phyloP scores from a whole-genome alignment of 106 monocot genomes.

The Dendrobium chrysotoxum region DNA sequence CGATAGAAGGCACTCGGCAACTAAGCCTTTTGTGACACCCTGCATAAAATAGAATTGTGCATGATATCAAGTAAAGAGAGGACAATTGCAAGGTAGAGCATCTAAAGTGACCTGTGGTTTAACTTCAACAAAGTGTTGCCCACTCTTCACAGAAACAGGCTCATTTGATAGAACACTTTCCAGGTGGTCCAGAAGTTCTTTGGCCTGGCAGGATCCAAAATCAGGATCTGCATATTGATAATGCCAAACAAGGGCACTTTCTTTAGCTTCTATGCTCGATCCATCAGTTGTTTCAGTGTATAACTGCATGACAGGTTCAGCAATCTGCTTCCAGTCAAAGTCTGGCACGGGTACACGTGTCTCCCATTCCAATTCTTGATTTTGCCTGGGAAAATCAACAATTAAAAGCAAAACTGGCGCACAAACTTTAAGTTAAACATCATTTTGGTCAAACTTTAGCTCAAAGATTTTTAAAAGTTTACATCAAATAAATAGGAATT shows the following conservation, averaged over 20 bases:
- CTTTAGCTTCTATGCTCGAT: conserved; percentile 43
- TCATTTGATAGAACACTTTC: conserved; percentile 56
- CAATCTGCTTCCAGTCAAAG: conserved; percentile 52
- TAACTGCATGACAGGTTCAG: conserved; percentile 48
- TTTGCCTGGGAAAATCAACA: conserved; percentile 1
- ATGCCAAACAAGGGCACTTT: conserved; percentile 56
- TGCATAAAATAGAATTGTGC: background rate
- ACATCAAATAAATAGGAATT: too few relatives aligned
- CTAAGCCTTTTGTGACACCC: background rate
- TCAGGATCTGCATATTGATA: conserved; percentile 49
- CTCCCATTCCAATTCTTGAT: background rate
- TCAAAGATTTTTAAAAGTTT: too few relatives aligned
- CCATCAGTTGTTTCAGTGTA: conserved; percentile 64
- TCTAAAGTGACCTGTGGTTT: conserved; percentile 39
- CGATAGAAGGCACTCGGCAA: background rate
- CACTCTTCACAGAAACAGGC: conserved; percentile 52
- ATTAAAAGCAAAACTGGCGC: conserved; percentile 10
- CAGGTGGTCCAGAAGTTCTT: conserved; percentile 51
- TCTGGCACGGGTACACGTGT: background rate
- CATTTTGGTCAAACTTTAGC: too few relatives aligned
- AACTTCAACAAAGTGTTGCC: conserved; percentile 52
- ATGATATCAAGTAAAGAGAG: background rate
- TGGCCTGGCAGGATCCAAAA: conserved; percentile 52
- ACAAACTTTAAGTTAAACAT: background rate
- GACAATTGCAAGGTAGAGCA: background rate